phyloP scores from a whole-genome alignment of 2,329 filamentous ascomycete species.

The Colletotrichum sp. region DNA sequence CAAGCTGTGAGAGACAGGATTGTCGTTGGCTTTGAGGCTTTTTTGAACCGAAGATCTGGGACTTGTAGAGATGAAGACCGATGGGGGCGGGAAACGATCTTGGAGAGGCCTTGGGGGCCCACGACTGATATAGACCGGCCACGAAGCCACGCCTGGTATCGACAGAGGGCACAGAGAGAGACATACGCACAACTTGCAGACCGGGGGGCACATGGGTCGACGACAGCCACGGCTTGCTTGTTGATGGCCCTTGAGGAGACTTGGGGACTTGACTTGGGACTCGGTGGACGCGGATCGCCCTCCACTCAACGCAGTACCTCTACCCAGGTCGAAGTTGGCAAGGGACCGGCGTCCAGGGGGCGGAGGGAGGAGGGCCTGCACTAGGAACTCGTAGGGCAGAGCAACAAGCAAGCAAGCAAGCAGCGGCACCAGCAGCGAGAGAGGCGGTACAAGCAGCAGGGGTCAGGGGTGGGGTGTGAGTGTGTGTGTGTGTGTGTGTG shows the following conservation, averaged over 20 bases:
- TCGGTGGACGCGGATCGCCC: constrained; percentile 13
- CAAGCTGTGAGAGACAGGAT: neutral
- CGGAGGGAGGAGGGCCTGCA: neutral
- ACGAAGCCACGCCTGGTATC: constrained; percentile 10
- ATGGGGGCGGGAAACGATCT: constrained; percentile 19
- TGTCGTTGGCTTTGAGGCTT: neutral
- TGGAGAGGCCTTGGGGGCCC: constrained; percentile 18
- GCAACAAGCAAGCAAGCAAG: constrained; percentile 15
- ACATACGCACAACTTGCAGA: constrained; percentile 6
- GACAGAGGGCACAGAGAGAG: neutral
- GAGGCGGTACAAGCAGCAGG: constrained; percentile 17
- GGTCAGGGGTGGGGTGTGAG: neutral
- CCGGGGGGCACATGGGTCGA: constrained; percentile 13
- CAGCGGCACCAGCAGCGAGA: neutral
- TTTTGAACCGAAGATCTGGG: neutral
- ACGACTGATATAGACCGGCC: constrained; percentile 24
- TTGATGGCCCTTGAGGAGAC: constrained; percentile 4
- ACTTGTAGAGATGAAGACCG: constrained; percentile 9
- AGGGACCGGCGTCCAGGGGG: constrained; percentile 12
- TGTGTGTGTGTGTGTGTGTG: neutral
- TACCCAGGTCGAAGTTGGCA: neutral
- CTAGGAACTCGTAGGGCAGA: constrained; percentile 18
- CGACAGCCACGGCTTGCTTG: neutral
- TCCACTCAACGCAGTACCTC: neutral
- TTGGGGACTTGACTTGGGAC: neutral